Conservation (phyloP, 2,329 filamentous ascomycete genomes). For the Pseudofabraea citricarpa region DNA sequence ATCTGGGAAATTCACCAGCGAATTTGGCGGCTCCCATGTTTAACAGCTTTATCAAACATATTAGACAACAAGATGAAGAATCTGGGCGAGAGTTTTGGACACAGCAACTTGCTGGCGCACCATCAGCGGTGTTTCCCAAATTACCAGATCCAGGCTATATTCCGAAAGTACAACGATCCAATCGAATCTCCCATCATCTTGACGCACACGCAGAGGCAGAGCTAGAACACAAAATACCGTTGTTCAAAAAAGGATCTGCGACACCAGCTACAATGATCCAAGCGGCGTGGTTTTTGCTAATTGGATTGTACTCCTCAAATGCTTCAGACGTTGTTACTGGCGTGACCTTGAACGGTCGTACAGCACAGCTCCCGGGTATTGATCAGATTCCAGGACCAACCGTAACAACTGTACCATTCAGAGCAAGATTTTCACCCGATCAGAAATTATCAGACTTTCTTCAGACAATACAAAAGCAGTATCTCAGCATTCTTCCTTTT, state of each 20-base stretch:
- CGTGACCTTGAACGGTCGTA: conserved; percentile 1
- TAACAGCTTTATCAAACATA: not conserved
- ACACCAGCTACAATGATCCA: not conserved
- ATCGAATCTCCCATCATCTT: too few relatives aligned
- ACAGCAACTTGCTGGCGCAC: not conserved
- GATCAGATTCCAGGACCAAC: conserved; percentile 36
- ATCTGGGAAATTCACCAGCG: not conserved
- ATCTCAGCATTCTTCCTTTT: conserved; percentile 42
- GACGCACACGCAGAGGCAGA: not conserved
- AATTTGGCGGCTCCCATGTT: too few relatives aligned
- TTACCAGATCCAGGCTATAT: not conserved
- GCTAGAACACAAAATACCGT: not conserved
- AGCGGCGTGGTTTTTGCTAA: conserved; percentile 1
- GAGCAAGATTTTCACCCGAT: conserved; percentile 7
- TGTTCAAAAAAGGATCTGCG: not conserved
- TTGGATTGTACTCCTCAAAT: conserved; percentile 12
- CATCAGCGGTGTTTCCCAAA: not conserved
- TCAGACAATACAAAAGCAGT: conserved; percentile 11
- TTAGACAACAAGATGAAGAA: not conserved
- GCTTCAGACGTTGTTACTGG: not conserved
- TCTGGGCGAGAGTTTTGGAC: not conserved
- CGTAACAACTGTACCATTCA: conserved; percentile 36
- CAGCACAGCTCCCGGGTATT: conserved; percentile 23
- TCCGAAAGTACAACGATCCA: too few relatives aligned
- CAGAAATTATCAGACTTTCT: conserved; percentile 18